Evolutionary conservation across 805 yeast genomes (phyloP).

Genomic region (Kluyveromyces wickerhamii): DNA sequence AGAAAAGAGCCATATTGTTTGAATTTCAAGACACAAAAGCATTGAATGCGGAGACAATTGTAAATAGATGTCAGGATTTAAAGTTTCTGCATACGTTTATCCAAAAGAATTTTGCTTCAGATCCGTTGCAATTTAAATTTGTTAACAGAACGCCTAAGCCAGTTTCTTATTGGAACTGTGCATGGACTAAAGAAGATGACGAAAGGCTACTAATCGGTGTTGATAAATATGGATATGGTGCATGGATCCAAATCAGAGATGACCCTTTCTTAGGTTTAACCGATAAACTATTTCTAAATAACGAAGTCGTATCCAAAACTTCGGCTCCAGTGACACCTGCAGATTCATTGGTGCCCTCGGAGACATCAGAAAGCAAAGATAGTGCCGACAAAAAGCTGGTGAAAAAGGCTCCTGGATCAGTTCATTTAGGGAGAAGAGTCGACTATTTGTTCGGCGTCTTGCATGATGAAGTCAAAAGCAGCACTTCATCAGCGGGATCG

Average conservation of each 20-base stretch:
- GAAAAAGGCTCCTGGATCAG: constrained; percentile 82
- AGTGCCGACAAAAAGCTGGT: constrained; percentile 23
- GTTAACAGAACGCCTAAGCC: constrained; percentile 54
- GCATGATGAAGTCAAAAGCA: constrained; percentile 46
- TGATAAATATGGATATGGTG: constrained; percentile 88
- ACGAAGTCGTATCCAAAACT: constrained; percentile 18
- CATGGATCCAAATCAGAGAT: constrained; percentile 91
- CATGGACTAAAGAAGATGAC: constrained; percentile 80
- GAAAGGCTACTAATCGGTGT: constrained; percentile 83
- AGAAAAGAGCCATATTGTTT: constrained; percentile 82
- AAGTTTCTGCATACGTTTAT: constrained; percentile 49
- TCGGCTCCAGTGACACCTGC: constrained; percentile 5
- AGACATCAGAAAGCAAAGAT: no score
- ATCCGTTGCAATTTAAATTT: constrained; percentile 54
- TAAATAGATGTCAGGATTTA: constrained; percentile 83
- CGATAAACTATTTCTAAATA: constrained; percentile 70
- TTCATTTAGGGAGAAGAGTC: constrained; percentile 84
- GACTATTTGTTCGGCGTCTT: constrained; percentile 75
- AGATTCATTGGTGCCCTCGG: constrained; percentile 19
- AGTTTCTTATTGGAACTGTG: constrained; percentile 86
- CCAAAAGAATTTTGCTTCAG: constrained; percentile 42
- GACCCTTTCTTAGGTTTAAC: constrained; percentile 86
- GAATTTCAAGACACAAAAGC: constrained; percentile 83
- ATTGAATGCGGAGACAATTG: constrained; percentile 80
- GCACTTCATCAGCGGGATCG: constrained; percentile 14